phyloP scores from a whole-genome alignment of 208 protist genomes.

The Crithidia expoeki region DNA sequence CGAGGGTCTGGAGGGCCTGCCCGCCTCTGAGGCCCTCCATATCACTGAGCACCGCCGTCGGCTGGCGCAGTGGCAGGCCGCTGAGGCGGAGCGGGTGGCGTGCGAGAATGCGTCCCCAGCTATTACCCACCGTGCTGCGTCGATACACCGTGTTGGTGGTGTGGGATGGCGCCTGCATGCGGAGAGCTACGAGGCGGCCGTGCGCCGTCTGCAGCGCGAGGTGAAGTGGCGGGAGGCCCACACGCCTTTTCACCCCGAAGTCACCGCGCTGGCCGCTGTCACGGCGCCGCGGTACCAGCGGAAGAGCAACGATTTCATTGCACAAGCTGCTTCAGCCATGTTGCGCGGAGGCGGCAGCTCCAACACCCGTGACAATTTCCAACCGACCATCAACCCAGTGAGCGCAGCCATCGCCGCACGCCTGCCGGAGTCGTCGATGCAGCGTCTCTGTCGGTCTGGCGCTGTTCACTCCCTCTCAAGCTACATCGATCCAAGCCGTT shows the following conservation, averaged over 20 bases:
- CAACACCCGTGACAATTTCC: conserved; percentile 17
- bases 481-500: conserved; percentile 13
- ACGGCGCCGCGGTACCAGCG: conserved; percentile 36
- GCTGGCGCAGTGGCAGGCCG: conserved; percentile 27
- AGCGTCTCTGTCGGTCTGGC: conserved; percentile 45
- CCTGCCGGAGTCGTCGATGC: conserved; percentile 52
- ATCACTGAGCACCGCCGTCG: conserved; percentile 25
- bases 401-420: conserved; percentile 67
- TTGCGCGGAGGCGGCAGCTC: background rate
- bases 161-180: conserved; percentile 61
- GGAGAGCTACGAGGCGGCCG: conserved; percentile 41
- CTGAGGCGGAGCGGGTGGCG: conserved; percentile 27
- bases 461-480: conserved; percentile 30
- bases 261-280: conserved; percentile 45
- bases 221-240: conserved; percentile 19
- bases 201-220: conserved; percentile 50
- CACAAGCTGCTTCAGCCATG: background rate
- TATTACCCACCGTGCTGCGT: conserved; percentile 69
- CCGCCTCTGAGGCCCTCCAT: conserved; percentile 22
- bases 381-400: conserved; percentile 72
- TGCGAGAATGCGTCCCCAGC: conserved; percentile 7
- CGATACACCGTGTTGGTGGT: conserved; percentile 44
- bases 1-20: conserved; percentile 37
- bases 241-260: conserved; percentile 50
- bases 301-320: background rate